phyloP scores from a whole-genome alignment of 2,329 filamentous ascomycete genomes.

The Diplodia mutila region DNA sequence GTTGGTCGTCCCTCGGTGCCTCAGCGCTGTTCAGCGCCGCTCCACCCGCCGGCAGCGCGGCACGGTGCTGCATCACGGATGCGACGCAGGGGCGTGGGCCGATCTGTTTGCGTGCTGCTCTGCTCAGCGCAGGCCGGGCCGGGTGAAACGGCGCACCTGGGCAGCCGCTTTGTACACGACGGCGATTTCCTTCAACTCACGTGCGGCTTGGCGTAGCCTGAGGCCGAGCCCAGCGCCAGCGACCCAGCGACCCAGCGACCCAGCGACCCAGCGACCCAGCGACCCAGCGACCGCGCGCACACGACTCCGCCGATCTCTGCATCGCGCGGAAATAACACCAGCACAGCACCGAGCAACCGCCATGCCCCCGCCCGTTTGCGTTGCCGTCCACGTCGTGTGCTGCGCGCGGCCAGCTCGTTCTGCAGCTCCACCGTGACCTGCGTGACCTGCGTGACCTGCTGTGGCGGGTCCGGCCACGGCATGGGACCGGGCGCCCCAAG shows the following conservation, averaged over 20 bases:
- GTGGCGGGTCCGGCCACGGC: not conserved
- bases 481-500: not conserved
- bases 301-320: constrained; percentile 3
- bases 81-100: constrained; percentile 17
- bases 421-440: not conserved
- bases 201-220: constrained; percentile 9
- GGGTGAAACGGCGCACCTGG: constrained; percentile 5
- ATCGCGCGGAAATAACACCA: not conserved
- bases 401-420: not conserved
- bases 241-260: not conserved
- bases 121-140: too few species aligned
- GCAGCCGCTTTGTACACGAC: not conserved
- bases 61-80: not conserved
- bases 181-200: not conserved
- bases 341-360: not conserved
- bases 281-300: not conserved
- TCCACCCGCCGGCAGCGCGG: constrained; percentile 2
- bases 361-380: constrained; percentile 8
- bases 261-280: too few species aligned
- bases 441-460: too few species aligned
- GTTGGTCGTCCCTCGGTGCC: too few species aligned
- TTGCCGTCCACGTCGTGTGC: not conserved
- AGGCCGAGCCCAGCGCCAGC: too few species aligned
- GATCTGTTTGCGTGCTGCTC: constrained; percentile 4
- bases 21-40: too few species aligned